Conservation (phyloP, 805 yeast species). For the Lachancea sp. region DNA sequence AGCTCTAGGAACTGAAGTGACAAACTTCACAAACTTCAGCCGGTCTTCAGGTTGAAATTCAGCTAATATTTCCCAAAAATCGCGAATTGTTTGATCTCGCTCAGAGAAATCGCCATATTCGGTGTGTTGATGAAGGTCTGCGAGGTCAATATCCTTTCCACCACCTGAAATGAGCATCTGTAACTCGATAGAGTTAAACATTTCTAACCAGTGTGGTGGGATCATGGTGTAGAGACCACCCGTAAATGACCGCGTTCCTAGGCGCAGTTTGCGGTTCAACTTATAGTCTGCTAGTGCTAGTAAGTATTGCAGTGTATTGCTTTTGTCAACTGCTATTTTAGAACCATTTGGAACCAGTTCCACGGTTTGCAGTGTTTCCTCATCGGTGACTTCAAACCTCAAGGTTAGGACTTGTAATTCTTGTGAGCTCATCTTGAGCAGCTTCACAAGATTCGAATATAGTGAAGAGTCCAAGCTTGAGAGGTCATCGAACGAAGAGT, state of each 20-base stretch:
- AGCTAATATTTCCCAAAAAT: constrained; percentile 69
- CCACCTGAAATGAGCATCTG: constrained; percentile 84
- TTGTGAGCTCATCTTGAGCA: constrained; percentile 47
- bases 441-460: constrained; percentile 55
- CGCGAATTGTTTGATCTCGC: constrained; percentile 49
- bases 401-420: constrained; percentile 53
- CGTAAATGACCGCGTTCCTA: constrained; percentile 53
- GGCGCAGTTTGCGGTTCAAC: constrained; percentile 56
- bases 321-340: constrained; percentile 45
- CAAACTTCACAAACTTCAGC: constrained; percentile 70
- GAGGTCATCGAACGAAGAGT: constrained; percentile 67
- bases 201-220: constrained; percentile 65
- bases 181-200: constrained; percentile 80
- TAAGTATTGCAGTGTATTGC: constrained; percentile 65
- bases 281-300: constrained; percentile 75
- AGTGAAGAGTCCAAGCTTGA: constrained; percentile 62
- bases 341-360: constrained; percentile 61
- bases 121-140: constrained; percentile 58
- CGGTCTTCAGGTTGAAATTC: constrained; percentile 63
- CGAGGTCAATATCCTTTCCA: constrained; percentile 57
- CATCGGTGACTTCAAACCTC: constrained; percentile 57
- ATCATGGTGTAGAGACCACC: constrained; percentile 65
- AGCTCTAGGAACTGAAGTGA: constrained; percentile 86
- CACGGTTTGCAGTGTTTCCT: constrained; percentile 38
- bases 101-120: constrained; percentile 59